Evolutionary conservation across 2,329 filamentous ascomycete species (phyloP).

Genomic region (Myotisia sp.): DNA sequence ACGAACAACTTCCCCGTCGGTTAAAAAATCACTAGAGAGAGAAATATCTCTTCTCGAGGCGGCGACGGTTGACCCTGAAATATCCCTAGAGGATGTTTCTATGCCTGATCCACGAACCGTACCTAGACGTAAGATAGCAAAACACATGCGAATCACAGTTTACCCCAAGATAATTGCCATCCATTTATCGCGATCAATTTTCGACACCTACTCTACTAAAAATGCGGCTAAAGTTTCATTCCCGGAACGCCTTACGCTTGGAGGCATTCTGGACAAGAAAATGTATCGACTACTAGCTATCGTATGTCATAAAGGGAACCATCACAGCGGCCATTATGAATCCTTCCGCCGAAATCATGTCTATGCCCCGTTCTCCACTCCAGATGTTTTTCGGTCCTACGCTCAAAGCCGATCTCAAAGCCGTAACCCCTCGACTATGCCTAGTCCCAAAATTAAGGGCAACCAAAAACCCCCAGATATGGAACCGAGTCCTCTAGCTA

Average conservation of each 20-base stretch:
- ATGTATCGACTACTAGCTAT: slow-evolving; percentile 74
- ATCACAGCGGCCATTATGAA: slow-evolving; percentile 94
- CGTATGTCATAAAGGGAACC: slow-evolving; percentile 88
- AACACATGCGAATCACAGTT: slow-evolving; percentile 69
- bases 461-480: slow-evolving; percentile 19
- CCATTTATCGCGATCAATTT: slow-evolving; percentile 87
- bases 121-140: slow-evolving; percentile 70
- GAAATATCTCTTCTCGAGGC: slow-evolving; percentile 57
- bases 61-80: slow-evolving; percentile 69
- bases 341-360: slow-evolving; percentile 79
- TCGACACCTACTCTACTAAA: slow-evolving; percentile 72
- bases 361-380: slow-evolving; percentile 66
- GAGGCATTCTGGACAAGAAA: slow-evolving; percentile 60
- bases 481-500: slow-evolving; percentile 19
- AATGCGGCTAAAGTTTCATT: slow-evolving; percentile 91
- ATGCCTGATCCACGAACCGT: slow-evolving; percentile 61
- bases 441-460: slow-evolving; percentile 35
- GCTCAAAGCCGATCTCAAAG: slow-evolving; percentile 49
- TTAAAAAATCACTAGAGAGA: slow-evolving; percentile 38
- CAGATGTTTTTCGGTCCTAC: slow-evolving; percentile 61
- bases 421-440: slow-evolving; percentile 35
- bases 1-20: slow-evolving; percentile 39
- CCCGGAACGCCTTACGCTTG: slow-evolving; percentile 70
- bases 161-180: slow-evolving; percentile 87
- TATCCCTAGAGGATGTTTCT: slow-evolving; percentile 53